A percentile compares a stretch with the other conserved stretches of the same genome.
These are phyloP conservation scores for Cercospora sp. DNA, from an alignment of 2,329 filamentous ascomycete species.

Conservation along the genomic window DNA sequence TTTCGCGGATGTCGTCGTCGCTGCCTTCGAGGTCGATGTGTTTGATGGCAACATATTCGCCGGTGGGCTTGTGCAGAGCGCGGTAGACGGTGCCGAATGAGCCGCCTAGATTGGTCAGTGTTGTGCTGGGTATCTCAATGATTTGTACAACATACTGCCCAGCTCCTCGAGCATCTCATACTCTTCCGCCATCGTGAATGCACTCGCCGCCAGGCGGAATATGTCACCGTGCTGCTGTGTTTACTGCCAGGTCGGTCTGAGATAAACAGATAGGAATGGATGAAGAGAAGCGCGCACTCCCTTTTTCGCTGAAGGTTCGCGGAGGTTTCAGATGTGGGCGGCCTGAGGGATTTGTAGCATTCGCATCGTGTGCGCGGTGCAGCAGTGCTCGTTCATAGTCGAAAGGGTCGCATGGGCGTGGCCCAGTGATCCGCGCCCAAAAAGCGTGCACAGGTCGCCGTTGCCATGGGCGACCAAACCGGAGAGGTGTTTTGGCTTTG, in stretches of 20 bases:
- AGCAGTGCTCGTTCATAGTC: neutral
- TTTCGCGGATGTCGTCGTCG: constrained; percentile 97
- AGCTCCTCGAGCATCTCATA: constrained; percentile 97
- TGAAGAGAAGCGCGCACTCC: neutral
- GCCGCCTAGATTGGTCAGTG: constrained; percentile 61
- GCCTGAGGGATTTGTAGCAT: neutral
- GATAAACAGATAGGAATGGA: constrained; percentile 22
- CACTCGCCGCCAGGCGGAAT: constrained; percentile 15
- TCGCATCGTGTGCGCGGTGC: neutral
- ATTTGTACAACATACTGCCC: constrained; percentile 67
- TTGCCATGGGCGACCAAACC: constrained; percentile 2
- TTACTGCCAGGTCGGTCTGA: constrained; percentile 8
- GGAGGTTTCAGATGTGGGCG: constrained; percentile 14
- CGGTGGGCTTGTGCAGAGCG: constrained; percentile 85
- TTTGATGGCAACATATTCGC: constrained; percentile 94
- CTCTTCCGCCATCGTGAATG: constrained; percentile 66
- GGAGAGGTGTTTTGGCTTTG: neutral
- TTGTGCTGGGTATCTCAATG: neutral
- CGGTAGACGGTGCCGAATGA: constrained; percentile 98
- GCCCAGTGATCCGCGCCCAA: neutral
- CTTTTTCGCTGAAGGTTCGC: constrained; percentile 10
- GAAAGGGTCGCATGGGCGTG: constrained; percentile 1
- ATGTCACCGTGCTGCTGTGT: constrained; percentile 17
- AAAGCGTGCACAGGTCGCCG: neutral
- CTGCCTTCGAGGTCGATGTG: constrained; percentile 98